Percentiles rank a stretch among this genome's conserved stretches.
Evolutionary conservation across 768 basidiomycete genomes (phyloP).

Genomic region (Rhodotorula paludigena): DNA sequence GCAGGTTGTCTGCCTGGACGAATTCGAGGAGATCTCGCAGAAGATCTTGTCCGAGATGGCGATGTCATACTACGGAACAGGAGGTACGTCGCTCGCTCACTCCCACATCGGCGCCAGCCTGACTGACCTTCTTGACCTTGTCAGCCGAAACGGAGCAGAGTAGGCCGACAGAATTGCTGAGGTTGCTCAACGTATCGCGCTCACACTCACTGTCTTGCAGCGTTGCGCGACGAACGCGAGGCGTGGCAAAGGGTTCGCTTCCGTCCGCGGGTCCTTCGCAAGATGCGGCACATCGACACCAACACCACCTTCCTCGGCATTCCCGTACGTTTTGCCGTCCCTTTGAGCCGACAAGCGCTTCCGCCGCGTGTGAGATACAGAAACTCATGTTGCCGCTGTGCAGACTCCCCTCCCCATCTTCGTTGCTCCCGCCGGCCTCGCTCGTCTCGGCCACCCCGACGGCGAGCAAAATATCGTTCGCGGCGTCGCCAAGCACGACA

Average conservation of each 20-base stretch:
- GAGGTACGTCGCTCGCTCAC: background rate
- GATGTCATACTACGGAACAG: constrained; percentile 4
- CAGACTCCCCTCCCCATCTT: constrained; percentile 65
- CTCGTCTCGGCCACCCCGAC: constrained; percentile 76
- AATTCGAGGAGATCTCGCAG: constrained; percentile 28
- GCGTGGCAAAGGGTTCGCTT: constrained; percentile 31
- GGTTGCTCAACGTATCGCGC: too few species aligned
- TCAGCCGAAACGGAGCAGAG: constrained; percentile 20
- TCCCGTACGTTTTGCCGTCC: constrained; percentile 60
- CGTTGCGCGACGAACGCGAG: constrained; percentile 8
- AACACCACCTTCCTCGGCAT: constrained; percentile 59
- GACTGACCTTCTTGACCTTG: background rate
- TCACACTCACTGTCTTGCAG: background rate
- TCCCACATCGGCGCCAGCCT: fast-evolving
- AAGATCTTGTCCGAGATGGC: constrained; percentile 12
- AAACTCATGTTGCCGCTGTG: constrained; percentile 48
- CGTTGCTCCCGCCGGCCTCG: constrained; percentile 74
- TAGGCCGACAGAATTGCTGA: background rate
- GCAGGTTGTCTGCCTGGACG: constrained; percentile 22
- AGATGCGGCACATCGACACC: constrained; percentile 45
- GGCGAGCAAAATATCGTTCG: constrained; percentile 78
- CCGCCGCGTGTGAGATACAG: too few species aligned
- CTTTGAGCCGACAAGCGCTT: constrained; percentile 41
- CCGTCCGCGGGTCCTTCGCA: constrained; percentile 26
- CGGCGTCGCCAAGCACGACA: constrained; percentile 60